Base-by-base conservation (phyloP, 169 alveolate species). In the Amoebophrya sp. region DNA sequence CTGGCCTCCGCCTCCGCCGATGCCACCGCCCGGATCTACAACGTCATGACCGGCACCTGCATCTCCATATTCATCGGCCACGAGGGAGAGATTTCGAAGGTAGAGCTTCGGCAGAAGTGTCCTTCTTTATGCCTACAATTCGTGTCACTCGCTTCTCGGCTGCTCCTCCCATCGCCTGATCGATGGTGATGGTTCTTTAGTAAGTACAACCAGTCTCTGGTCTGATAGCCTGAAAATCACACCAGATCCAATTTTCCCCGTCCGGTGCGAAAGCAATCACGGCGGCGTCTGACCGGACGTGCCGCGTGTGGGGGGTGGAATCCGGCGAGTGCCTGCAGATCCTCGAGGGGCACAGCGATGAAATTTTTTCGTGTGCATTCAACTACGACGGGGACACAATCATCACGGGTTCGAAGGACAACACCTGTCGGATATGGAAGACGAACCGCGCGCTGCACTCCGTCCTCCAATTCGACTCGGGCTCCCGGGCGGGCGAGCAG, bases 291-390 rank as follows among this genome's bases (percentile, higher is more conserved):
- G 98, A 96, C 93, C 89, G 92, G 41, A 95, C 98, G 34, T 94
- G 96, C 41, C 91, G 96, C 70, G 92, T 95, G 34, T 96, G 96
- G 97, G 92, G 93, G 43, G 94, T 94, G 23, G 96, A 95, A 69
- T 94, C 95, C 4, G 96, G 97, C 20, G 95, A 94, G 89, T 95
- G 96, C 69, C 45, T 93, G 88, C 92, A 96, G 94, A 95, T 94
- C 34, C 91, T 96, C 88, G 98, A 95, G 92, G 98, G 98, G 16
- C 98, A 96, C 92, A 96, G 94, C 69, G 97, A 96, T 92, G 97
- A 96, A 92, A 95, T 96, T 69, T 96, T 96, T 90, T 94, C 97
- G 42, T 96, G 98, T 90, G 97, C 98, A n/a, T 96, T 95, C 94
- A 96, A 96, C 93, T 96, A 96, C 94, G 97, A 96, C 91, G 97